These are phyloP conservation scores for Sclerotinia spermophila DNA, from an alignment of 2,329 filamentous ascomycete genomes.

Conservation along the genomic window DNA sequence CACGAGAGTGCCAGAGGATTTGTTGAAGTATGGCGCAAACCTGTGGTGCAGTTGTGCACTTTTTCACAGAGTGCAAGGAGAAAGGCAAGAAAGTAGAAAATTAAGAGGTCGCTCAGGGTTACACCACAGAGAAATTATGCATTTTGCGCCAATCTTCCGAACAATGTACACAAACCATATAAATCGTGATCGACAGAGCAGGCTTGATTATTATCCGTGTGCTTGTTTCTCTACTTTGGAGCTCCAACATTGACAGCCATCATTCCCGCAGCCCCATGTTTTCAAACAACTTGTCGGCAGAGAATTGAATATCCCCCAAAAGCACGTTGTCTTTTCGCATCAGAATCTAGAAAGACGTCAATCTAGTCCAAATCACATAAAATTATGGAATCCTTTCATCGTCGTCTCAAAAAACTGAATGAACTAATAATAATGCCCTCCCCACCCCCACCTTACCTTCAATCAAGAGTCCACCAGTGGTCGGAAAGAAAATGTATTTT, in stretches of 20 bases:
- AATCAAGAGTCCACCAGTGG: too few species aligned
- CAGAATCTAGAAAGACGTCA: background rate
- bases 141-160: too few species aligned
- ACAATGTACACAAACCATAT: too few species aligned
- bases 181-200: too few species aligned
- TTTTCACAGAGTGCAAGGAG: background rate
- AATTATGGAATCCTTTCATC: background rate
- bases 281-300: too few species aligned
- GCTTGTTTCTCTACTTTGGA: too few species aligned
- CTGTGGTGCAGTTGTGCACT: background rate
- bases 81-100: too few species aligned
- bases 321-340: background rate
- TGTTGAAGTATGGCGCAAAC: background rate
- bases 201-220: too few species aligned
- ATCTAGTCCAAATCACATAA: background rate
- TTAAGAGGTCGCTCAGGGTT: background rate
- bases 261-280: too few species aligned
- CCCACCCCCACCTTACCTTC: too few species aligned
- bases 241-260: too few species aligned
- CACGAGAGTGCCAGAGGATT: background rate
- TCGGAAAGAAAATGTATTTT: background rate
- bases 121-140: background rate
- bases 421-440: background rate
- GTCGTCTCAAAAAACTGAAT: background rate
- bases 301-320: too few species aligned